Conservation (phyloP, 1,139 yeast genomes). For the Pichia sp. region DNA sequence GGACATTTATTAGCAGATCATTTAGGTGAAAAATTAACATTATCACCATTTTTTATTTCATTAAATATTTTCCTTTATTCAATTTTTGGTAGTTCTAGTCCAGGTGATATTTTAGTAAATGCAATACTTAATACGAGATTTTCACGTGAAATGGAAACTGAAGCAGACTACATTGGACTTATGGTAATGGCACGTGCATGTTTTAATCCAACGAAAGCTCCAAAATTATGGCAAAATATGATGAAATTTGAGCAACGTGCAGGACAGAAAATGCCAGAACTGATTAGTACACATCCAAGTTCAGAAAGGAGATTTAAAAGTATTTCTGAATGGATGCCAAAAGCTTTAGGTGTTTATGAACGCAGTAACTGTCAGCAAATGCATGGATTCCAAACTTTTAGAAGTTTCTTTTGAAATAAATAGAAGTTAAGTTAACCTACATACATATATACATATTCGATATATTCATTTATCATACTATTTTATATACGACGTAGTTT, state of each 20-base stretch:
- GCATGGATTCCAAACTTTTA: not conserved
- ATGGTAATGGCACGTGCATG: slow-evolving; percentile 90
- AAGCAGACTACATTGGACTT: slow-evolving; percentile 91
- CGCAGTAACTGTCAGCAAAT: slow-evolving; percentile 28
- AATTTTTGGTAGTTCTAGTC: slow-evolving; percentile 44
- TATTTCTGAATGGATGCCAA: slow-evolving; percentile 67
- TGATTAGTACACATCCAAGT: slow-evolving; percentile 89
- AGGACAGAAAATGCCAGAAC: slow-evolving; percentile 44
- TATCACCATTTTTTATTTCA: slow-evolving; percentile 53
- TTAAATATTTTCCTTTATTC: slow-evolving; percentile 46
- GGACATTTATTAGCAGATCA: slow-evolving; percentile 94
- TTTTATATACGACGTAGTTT: too few species aligned
- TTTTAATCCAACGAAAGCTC: slow-evolving; percentile 68
- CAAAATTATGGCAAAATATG: slow-evolving; percentile 82
- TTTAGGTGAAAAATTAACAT: slow-evolving; percentile 71
- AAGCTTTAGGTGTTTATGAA: slow-evolving; percentile 45
- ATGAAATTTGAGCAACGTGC: slow-evolving; percentile 43
- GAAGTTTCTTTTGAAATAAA: too few species aligned
- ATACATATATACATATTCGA: too few species aligned
- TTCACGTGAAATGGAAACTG: slow-evolving; percentile 88
- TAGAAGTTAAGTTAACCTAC: too few species aligned
- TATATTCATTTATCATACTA: too few species aligned
- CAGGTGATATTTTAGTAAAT: slow-evolving; percentile 51
- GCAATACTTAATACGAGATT: slow-evolving; percentile 73
- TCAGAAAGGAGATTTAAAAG: slow-evolving; percentile 63